These are phyloP conservation scores for Singerocomus rubriflavus DNA, from an alignment of 1,284 basidiomycete species.

Conservation along the genomic window DNA sequence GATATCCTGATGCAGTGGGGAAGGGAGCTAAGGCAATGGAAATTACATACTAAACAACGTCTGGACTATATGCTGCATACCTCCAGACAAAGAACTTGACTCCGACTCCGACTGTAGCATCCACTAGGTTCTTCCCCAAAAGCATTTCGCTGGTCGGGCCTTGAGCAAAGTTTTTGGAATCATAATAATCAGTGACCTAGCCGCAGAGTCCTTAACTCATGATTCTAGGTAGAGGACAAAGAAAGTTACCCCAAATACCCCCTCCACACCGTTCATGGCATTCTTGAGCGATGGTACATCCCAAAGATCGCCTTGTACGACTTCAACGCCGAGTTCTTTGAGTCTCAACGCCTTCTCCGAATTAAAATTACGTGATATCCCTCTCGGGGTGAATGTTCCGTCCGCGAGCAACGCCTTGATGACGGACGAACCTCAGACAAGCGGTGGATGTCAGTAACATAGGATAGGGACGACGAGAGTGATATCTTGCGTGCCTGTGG, in stretches of 20 bases:
- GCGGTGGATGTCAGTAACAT: not conserved
- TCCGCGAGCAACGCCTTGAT: constrained; percentile 31
- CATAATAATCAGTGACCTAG: constrained; percentile 26
- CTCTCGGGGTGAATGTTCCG: constrained; percentile 33
- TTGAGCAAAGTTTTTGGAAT: constrained; percentile 21
- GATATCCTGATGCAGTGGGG: constrained; percentile 21
- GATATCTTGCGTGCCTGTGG: constrained; percentile 25
- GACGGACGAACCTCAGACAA: constrained; percentile 24
- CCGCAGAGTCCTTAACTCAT: not conserved
- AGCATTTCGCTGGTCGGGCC: constrained; percentile 25
- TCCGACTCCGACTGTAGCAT: constrained; percentile 31
- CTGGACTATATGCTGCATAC: constrained; percentile 1
- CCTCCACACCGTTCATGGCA: constrained; percentile 36
- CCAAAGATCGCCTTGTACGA: constrained; percentile 34
- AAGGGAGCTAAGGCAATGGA: constrained; percentile 23
- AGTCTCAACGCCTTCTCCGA: constrained; percentile 33
- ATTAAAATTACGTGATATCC: constrained; percentile 29
- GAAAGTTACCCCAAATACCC: constrained; percentile 35
- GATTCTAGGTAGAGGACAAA: not conserved
- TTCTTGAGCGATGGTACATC: constrained; percentile 30
- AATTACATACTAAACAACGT: not conserved
- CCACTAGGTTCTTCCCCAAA: constrained; percentile 39
- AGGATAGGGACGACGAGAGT: not conserved
- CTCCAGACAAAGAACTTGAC: constrained; percentile 35
- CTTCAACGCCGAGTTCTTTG: constrained; percentile 25